These are phyloP conservation scores for Penicillium bialowiezense DNA, from an alignment of 495 filamentous ascomycete species.

Conservation along the genomic window DNA sequence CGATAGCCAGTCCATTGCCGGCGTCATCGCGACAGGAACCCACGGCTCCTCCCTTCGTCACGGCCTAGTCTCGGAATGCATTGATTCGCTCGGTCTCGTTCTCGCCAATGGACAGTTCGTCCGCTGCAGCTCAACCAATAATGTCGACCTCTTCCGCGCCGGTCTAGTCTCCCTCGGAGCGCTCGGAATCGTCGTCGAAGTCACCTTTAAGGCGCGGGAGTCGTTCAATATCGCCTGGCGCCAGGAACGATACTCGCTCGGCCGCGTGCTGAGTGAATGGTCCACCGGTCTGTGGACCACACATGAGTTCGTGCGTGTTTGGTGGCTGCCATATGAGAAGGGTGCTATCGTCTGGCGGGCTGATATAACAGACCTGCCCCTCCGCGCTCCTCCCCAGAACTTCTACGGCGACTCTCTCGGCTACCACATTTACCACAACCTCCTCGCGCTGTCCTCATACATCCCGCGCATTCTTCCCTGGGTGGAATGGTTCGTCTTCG, in stretches of 20 bases:
- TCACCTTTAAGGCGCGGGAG: conserved; percentile 75
- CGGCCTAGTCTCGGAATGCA: conserved; percentile 75
- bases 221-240: conserved; percentile 80
- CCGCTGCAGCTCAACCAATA: conserved; percentile 67
- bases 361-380: conserved; percentile 61
- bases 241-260: conserved; percentile 70
- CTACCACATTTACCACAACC: conserved; percentile 83
- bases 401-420: conserved; percentile 83
- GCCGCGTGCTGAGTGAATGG: conserved; percentile 69
- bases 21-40: conserved; percentile 88
- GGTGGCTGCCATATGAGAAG: conserved; percentile 94
- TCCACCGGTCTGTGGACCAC: conserved; percentile 73
- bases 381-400: conserved; percentile 45
- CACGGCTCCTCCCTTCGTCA: conserved; percentile 85
- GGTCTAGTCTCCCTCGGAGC: conserved; percentile 85
- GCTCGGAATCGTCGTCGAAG: conserved; percentile 84
- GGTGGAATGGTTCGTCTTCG: conserved; percentile 93
- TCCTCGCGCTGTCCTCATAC: conserved; percentile 75
- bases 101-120: conserved; percentile 76
- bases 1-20: conserved; percentile 88
- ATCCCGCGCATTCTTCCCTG: conserved; percentile 76
- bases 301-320: conserved; percentile 85
- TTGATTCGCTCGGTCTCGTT: conserved; percentile 72
- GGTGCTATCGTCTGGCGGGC: conserved; percentile 86
- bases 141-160: conserved; percentile 80